Evolutionary conservation across 495 filamentous ascomycete genomes (phyloP).

Genomic region (Aspergillus bertholletiae): DNA sequence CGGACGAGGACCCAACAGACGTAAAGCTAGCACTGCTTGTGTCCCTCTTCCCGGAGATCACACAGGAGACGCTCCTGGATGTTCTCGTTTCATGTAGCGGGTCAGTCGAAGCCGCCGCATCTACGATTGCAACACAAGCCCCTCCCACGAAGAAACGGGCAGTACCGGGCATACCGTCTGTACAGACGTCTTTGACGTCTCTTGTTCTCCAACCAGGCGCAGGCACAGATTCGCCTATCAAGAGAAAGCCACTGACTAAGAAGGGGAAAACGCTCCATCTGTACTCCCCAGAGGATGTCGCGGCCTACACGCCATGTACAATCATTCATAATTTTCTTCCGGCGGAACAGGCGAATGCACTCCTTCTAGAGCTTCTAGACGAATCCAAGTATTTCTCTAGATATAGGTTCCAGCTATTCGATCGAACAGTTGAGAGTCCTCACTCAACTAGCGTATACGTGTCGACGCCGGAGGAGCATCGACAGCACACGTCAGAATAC

Average conservation of each 20-base stretch:
- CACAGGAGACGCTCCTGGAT: conserved; percentile 69
- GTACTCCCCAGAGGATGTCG: conserved; percentile 73
- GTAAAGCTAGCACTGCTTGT: conserved; percentile 79
- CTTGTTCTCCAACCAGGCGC: conserved; percentile 32
- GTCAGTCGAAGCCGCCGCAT: conserved; percentile 61
- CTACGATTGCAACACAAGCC: conserved; percentile 39
- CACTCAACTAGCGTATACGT: conserved; percentile 84
- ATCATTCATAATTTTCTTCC: conserved; percentile 91
- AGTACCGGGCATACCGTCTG: conserved; percentile 15
- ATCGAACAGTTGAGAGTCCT: conserved; percentile 73
- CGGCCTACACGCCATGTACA: conserved; percentile 77
- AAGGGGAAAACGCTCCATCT: conserved; percentile 83
- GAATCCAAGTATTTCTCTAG: conserved; percentile 73
- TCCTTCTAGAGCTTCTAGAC: conserved; percentile 71
- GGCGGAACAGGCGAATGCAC: conserved; percentile 59
- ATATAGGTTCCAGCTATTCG: conserved; percentile 80
- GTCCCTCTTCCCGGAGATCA: conserved; percentile 64
- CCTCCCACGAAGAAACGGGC: conserved; percentile 29
- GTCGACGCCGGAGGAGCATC: conserved; percentile 55
- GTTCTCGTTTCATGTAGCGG: conserved; percentile 73
- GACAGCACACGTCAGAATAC: conserved; percentile 70
- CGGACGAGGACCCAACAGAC: conserved; percentile 75
- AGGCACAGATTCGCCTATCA: conserved; percentile 23
- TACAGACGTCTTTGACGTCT: conserved; percentile 44
- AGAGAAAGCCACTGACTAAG: conserved; percentile 49